Conservation (phyloP, 2,329 filamentous ascomycete species). For the Ascochyta fabae region DNA sequence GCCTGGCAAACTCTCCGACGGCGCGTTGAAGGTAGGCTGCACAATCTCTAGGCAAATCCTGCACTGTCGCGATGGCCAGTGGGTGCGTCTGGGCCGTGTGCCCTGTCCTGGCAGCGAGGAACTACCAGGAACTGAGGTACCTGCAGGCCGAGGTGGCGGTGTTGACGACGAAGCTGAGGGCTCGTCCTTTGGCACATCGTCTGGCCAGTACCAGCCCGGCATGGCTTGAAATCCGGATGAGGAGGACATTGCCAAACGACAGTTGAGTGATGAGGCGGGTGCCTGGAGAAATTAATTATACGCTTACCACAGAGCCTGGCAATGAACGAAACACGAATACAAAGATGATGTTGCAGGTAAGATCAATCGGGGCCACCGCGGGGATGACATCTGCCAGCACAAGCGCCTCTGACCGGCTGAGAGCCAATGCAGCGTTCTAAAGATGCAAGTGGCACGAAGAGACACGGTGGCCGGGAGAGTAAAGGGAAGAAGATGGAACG, state of each 20-base stretch:
- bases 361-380: conserved; percentile 28
- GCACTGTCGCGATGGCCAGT: conserved; percentile 77
- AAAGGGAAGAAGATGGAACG: conserved; percentile 19
- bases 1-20: conserved; percentile 61
- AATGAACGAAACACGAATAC: conserved; percentile 24
- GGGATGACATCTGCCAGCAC: conserved; percentile 29
- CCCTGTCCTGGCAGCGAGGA: conserved; percentile 23
- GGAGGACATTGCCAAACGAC: conserved; percentile 47
- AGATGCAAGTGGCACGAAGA: conserved; percentile 23
- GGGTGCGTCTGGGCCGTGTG: conserved; percentile 41
- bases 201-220: conserved; percentile 57
- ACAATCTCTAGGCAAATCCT: conserved; percentile 86
- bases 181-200: conserved; percentile 50
- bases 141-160: conserved; percentile 23
- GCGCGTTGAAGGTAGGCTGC: conserved; percentile 64
- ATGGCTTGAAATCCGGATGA: conserved; percentile 48
- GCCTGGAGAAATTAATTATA: conserved; percentile 24
- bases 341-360: conserved; percentile 22
- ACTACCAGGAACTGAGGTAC: conserved; percentile 20
- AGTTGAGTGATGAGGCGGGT: background rate
- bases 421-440: conserved; percentile 28
- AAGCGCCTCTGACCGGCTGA: conserved; percentile 27
- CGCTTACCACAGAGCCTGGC: conserved; percentile 27
- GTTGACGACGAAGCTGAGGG: conserved; percentile 25
- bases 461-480: conserved; percentile 40